Base-by-base conservation (phyloP, 1,284 basidiomycete species). In the Exsudoporus floridanus region DNA sequence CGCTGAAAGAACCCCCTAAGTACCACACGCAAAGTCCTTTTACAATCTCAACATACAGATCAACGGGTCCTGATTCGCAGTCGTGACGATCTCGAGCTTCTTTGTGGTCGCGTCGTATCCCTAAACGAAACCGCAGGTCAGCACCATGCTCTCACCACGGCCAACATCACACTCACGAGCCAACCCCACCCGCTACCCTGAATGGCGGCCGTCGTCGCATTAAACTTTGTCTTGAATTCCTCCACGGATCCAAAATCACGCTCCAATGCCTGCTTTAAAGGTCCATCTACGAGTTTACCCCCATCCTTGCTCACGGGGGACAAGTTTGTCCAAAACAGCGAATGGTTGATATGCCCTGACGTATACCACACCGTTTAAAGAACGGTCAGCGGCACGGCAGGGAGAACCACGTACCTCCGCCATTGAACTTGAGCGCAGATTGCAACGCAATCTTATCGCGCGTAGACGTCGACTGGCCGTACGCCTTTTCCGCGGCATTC, bases 111-210 rank as follows among this genome's bases (percentile, higher is more conserved):
- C 64, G 73, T 90, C 90, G 71, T 83, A 90, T 37, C 90, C 92
- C 88, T 90, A 60, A 23, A 10, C 21, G 7, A 28, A 9, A 13
- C 9, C 8, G 8, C 25, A 37, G 1, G 53, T 53, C 41, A 50
- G 36, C 34, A 18, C 42, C 42, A 5, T 8, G 1, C 43, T 7
- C n/a, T 16, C 30, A 7, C 27, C 23, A 27, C 23, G 16, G 6
- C 25, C 18, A 38, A 27, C n/a, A 27, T 14, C 1, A 7, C 28
- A 43, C 85, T 60, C 57, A 87, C 90, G 55, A 98, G 81, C 96
- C 96, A 98, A 46, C 94, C 95, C 97, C 96, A 99, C 19, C 96
- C 97, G 58, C 91, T 94, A 42, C 96, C 97, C 75, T 99, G 96
- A 61, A 99, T 90, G 50, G 81, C 93, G 41, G 90, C 91, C n/a